Evolutionary conservation across 2,329 filamentous ascomycete species (phyloP), one percentile per base, ranked within the genome.

Genomic region (Clarireedia homoeocarpa): DNA sequence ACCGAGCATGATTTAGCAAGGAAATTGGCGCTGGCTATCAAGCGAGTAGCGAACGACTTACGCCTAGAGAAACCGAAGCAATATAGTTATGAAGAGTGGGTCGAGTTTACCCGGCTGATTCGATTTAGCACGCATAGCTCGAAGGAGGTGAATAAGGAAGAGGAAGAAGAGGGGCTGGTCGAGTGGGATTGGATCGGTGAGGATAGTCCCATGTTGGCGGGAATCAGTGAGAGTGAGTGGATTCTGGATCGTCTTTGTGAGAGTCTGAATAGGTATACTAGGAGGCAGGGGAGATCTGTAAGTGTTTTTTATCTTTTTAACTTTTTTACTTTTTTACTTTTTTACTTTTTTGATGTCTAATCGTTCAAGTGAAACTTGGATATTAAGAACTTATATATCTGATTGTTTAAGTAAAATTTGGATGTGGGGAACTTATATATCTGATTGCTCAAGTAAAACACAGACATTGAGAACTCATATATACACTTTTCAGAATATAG

Each of bases 101-200:
- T 81, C 3, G 77, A 83, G 56, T 85, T 85, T 58, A 84, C 82
- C 3, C 73, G 77, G 14, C 68, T 88, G 51, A 86, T 88, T 39
- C 74, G 79, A 2, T 84, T 84, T 61, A 79, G 71, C 39, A 68
- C 65, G 53, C 71, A 67, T 27, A 60, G 61, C 6, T 56, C 66
- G 2, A 62, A 68, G 6, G 66, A 68, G 10, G 62, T 70, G 2
- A 62, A 70, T 30, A 61, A 70, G 1, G 74, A 78, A 6, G 79
- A 81, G 56, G 77, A 80, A 20, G 75, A 79, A n/a, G 78, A 81
- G 27, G 82, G 79, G 0, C 64, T 84, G 17, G 72, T 86, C 1
- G 79, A 85, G 36, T 88, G 85, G 84, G 85, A 88, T 65, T 89
- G 85, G 85, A 82, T 89, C 54, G 84, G 84, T 0, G 79, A 86